phyloP scores from a whole-genome alignment of 805 yeast species.

The Wickerhamiella dianesei region DNA sequence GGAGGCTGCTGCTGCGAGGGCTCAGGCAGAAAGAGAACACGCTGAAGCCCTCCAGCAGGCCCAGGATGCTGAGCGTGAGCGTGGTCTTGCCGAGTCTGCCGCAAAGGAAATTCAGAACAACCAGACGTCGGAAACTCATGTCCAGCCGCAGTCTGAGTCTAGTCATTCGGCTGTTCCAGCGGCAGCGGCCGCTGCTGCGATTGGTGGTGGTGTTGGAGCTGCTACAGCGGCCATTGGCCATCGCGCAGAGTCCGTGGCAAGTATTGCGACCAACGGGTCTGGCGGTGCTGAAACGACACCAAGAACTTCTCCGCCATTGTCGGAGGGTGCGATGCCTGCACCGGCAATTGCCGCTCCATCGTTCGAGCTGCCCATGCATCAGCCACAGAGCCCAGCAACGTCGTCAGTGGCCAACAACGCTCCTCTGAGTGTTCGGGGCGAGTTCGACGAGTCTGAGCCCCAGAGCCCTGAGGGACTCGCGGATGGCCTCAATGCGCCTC shows the following conservation, averaged over 20 bases:
- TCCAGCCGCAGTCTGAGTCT: no score
- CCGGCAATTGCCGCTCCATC: constrained; percentile 6
- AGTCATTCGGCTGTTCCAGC: no score
- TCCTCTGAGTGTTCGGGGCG: constrained; percentile 80
- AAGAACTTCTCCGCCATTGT: constrained; percentile 3
- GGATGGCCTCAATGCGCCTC: neutral
- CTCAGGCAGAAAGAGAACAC: constrained; percentile 4
- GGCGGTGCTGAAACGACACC: constrained; percentile 1
- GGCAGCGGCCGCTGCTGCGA: constrained; percentile 17
- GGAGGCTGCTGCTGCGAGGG: neutral
- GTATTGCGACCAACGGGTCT: neutral
- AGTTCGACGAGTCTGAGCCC: constrained; percentile 29
- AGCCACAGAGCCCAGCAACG: constrained; percentile 63
- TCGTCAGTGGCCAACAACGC: constrained; percentile 89
- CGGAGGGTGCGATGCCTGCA: constrained; percentile 1
- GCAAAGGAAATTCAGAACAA: neutral
- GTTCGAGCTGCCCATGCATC: constrained; percentile 34
- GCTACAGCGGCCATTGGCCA: constrained; percentile 1
- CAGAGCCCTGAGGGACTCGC: constrained; percentile 13
- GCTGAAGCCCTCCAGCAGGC: constrained; percentile 5
- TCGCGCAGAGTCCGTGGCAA: neutral
- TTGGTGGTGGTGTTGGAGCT: constrained; percentile 20
- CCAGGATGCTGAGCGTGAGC: constrained; percentile 2
- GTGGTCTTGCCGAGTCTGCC: neutral
- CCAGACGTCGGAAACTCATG: no score